These are phyloP conservation scores for Incumbomyces delicatus DNA, from an alignment of 2,329 filamentous ascomycete species.

Conservation along the genomic window DNA sequence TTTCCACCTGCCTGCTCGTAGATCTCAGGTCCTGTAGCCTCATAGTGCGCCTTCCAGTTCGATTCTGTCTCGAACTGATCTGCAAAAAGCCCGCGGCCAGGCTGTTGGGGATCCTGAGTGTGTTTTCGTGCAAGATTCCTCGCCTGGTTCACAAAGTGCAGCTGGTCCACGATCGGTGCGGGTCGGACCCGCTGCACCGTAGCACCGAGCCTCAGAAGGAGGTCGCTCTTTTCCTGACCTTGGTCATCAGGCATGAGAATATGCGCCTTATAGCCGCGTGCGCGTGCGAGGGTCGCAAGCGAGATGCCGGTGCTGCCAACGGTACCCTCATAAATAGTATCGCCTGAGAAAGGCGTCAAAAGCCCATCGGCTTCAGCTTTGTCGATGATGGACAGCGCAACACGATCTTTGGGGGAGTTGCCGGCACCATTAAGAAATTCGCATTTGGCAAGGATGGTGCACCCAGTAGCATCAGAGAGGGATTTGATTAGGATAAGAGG, in stretches of 20 bases:
- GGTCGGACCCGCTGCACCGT: constrained; percentile 84
- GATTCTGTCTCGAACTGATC: constrained; percentile 91
- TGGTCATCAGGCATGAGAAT: constrained; percentile 98
- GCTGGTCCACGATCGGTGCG: constrained; percentile 83
- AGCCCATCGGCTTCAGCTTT: constrained; percentile 69
- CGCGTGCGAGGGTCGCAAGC: constrained; percentile 76
- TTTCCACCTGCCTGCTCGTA: constrained; percentile 62
- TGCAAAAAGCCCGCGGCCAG: constrained; percentile 78
- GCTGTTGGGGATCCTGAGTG: constrained; percentile 45
- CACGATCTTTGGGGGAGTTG: constrained; percentile 87
- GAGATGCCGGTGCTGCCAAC: constrained; percentile 95
- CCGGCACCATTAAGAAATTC: constrained; percentile 95
- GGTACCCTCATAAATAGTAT: constrained; percentile 95
- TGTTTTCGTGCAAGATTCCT: constrained; percentile 67
- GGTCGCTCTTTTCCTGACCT: constrained; percentile 74
- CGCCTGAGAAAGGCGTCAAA: constrained; percentile 68
- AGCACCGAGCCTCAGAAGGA: constrained; percentile 81
- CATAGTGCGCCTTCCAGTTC: constrained; percentile 78
- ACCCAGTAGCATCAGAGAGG: constrained; percentile 75
- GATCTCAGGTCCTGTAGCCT: constrained; percentile 82
- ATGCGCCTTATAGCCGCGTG: constrained; percentile 80
- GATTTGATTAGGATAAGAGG: constrained; percentile 78
- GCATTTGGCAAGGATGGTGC: constrained; percentile 83
- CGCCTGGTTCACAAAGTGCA: constrained; percentile 91
- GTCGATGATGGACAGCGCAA: constrained; percentile 81